Conservation (phyloP, 2,329 filamentous ascomycete species). For the Apiospora phragmitis region DNA sequence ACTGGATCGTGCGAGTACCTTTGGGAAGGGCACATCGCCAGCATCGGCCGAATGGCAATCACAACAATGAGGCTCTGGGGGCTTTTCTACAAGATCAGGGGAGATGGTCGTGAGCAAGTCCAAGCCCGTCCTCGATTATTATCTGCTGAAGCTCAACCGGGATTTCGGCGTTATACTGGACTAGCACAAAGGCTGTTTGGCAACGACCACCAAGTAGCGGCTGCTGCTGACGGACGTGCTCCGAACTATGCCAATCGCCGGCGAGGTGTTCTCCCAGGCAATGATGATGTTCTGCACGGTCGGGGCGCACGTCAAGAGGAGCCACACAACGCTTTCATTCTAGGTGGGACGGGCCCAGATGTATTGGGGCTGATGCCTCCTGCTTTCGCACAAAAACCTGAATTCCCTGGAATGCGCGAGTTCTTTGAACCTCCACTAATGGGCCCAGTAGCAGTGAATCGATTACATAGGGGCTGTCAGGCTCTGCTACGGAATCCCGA, state of each 20-base stretch:
- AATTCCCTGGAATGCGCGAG: background rate
- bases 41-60: background rate
- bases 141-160: background rate
- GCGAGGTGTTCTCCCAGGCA: background rate
- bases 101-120: background rate
- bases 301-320: background rate
- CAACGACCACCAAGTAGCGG: background rate
- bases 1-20: background rate
- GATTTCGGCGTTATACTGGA: background rate
- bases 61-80: background rate
- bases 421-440: background rate
- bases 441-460: background rate
- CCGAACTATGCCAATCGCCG: background rate
- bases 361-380: background rate
- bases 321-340: background rate
- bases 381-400: background rate
- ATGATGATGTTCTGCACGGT: background rate
- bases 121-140: background rate
- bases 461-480: background rate
- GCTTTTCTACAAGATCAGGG: background rate
- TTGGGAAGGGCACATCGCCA: background rate
- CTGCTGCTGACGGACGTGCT: background rate
- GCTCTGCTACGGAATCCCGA: background rate
- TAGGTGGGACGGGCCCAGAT: background rate
- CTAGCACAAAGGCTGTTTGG: background rate